These are phyloP conservation scores for Penicillium paneum DNA, from an alignment of 2,329 filamentous ascomycete species.

Conservation along the genomic window DNA sequence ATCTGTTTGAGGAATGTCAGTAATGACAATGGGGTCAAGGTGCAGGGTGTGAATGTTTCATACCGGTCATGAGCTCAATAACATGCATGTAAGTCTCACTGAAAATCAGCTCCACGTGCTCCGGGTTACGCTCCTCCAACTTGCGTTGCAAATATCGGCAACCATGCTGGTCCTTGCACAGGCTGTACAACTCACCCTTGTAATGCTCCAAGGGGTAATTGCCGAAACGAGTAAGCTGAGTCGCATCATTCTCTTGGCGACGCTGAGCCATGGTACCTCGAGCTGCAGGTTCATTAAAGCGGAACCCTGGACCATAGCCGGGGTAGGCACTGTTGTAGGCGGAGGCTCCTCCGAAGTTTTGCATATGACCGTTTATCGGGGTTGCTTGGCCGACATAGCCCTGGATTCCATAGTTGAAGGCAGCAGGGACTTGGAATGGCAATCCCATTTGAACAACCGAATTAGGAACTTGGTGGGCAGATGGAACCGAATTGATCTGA, in stretches of 20 bases:
- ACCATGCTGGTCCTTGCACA: constrained; percentile 98
- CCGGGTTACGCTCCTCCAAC: constrained; percentile 80
- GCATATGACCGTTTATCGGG: constrained; percentile 36
- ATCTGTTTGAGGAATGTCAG: constrained; percentile 51
- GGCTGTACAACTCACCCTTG: constrained; percentile 75
- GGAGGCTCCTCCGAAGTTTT: constrained; percentile 46
- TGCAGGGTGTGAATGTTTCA: constrained; percentile 12
- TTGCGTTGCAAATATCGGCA: constrained; percentile 97
- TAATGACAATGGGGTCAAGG: not conserved
- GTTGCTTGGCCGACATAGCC: constrained; percentile 54
- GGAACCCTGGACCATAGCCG: constrained; percentile 50
- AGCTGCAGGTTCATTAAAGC: constrained; percentile 69
- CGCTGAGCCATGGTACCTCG: constrained; percentile 70
- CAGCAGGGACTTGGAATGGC: constrained; percentile 34
- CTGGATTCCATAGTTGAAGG: constrained; percentile 52
- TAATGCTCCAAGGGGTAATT: constrained; percentile 79
- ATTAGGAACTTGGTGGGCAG: constrained; percentile 27
- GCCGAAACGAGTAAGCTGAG: constrained; percentile 72
- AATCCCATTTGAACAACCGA: constrained; percentile 32
- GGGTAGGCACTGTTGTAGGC: constrained; percentile 52
- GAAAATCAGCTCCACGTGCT: constrained; percentile 90
- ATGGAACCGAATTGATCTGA: constrained; percentile 44
- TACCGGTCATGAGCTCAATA: constrained; percentile 88
- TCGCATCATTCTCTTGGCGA: constrained; percentile 49
- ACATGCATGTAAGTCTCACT: constrained; percentile 90